phyloP scores from a whole-genome alignment of 441 rosid species.

The Croton laevigatus region DNA sequence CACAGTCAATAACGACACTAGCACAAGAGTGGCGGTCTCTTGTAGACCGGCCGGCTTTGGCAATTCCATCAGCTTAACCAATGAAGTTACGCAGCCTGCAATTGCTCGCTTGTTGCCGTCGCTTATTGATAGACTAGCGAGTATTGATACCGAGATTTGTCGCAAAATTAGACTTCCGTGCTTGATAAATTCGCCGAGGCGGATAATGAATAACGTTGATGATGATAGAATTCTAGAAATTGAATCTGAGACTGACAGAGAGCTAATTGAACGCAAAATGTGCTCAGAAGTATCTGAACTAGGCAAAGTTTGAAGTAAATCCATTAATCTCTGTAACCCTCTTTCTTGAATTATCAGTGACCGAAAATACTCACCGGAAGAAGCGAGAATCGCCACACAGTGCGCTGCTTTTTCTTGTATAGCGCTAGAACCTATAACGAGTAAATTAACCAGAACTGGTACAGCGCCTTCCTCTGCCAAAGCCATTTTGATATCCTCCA shows the following conservation, averaged over 20 bases:
- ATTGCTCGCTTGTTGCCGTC: conserved; percentile 78
- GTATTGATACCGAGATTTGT: conserved; percentile 53
- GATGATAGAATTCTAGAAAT: conserved; percentile 43
- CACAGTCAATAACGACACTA: conserved; percentile 46
- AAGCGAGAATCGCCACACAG: conserved; percentile 50
- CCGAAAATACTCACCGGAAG: conserved; percentile 59
- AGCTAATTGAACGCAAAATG: conserved; percentile 43
- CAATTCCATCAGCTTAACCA: conserved; percentile 59
- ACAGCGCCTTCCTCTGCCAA: conserved; percentile 72
- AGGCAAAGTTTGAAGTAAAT: conserved; percentile 36
- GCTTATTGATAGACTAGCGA: conserved; percentile 45
- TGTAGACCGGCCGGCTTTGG: conserved; percentile 78
- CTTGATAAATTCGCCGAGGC: conserved; percentile 58
- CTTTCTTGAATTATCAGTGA: conserved; percentile 51
- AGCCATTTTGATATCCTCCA: conserved; percentile 51
- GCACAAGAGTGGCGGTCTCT: conserved; percentile 55
- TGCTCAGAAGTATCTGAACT: conserved; percentile 48
- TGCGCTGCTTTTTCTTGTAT: conserved; percentile 50
- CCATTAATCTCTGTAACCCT: conserved; percentile 57
- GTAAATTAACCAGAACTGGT: conserved; percentile 48
- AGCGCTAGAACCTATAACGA: conserved; percentile 35
- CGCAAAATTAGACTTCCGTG: conserved; percentile 49
- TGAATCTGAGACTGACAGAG: conserved; percentile 39
- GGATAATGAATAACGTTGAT: conserved; percentile 52
- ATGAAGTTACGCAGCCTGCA: conserved; percentile 44